Percentiles rank a stretch among this genome's conserved stretches.
Evolutionary conservation across 768 basidiomycete genomes (phyloP).

Genomic region (Arthromyces matolae): DNA sequence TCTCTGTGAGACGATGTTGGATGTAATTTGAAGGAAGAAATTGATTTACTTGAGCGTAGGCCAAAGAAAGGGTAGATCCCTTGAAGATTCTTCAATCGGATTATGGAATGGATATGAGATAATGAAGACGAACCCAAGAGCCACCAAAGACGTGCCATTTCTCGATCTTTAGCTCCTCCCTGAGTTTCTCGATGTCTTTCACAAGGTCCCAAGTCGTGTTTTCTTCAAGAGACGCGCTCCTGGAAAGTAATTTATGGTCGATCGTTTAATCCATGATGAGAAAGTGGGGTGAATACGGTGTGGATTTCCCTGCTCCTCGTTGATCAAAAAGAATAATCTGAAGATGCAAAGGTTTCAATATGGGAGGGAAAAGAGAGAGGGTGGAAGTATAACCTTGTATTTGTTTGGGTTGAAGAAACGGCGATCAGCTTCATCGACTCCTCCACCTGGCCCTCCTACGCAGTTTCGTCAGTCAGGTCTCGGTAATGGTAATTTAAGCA

Average conservation of each 20-base stretch:
- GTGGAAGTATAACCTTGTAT: slow-evolving; percentile 62
- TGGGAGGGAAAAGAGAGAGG: background rate
- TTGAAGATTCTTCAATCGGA: slow-evolving; percentile 16
- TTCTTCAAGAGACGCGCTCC: slow-evolving; percentile 70
- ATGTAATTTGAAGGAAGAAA: background rate
- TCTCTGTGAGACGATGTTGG: background rate
- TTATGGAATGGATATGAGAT: background rate
- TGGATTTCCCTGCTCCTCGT: slow-evolving; percentile 83
- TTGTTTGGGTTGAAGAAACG: slow-evolving; percentile 80
- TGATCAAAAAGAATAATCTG: slow-evolving; percentile 90
- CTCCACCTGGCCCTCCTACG: slow-evolving; percentile 79
- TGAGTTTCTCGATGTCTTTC: slow-evolving; percentile 80
- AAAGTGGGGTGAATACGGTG: slow-evolving; percentile 45
- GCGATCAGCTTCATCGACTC: slow-evolving; percentile 62
- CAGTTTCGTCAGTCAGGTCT: slow-evolving; percentile 4
- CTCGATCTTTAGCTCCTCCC: slow-evolving; percentile 70
- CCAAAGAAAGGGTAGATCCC: slow-evolving; percentile 86
- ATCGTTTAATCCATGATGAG: background rate
- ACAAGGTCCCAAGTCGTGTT: slow-evolving; percentile 97
- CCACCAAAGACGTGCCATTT: slow-evolving; percentile 97
- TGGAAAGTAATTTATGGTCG: slow-evolving; percentile 26
- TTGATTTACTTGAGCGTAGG: slow-evolving; percentile 71
- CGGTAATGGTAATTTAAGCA: no score
- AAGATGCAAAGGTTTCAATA: background rate
- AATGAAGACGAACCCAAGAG: slow-evolving; percentile 74